Evolutionary conservation across 2,329 filamentous ascomycete species (phyloP).

Genomic region (Epichloe sibirici): DNA sequence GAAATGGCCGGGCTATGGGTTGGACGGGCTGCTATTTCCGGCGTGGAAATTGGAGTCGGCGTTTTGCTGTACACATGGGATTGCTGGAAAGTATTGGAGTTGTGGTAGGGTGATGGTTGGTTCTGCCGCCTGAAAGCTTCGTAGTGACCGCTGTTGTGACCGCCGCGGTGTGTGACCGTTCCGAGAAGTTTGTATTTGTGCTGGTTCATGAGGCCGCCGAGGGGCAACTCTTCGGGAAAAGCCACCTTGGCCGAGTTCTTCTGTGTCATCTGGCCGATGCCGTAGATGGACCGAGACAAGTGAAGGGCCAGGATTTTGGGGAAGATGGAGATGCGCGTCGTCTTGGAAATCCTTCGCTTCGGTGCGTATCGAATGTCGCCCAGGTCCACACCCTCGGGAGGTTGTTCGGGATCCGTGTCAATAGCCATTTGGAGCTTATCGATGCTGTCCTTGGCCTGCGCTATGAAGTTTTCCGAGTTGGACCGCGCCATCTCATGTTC

Average conservation of each 20-base stretch:
- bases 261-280: conserved; percentile 59
- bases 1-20: conserved; percentile 32
- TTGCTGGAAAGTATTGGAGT: conserved; percentile 64
- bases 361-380: conserved; percentile 66
- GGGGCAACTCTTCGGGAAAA: conserved; percentile 74
- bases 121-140: conserved; percentile 89
- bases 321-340: conserved; percentile 76
- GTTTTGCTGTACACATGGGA: conserved; percentile 61
- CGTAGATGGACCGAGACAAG: conserved; percentile 86
- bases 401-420: conserved; percentile 67
- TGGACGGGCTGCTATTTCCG: conserved; percentile 26
- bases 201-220: conserved; percentile 68
- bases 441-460: conserved; percentile 45
- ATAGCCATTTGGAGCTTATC: conserved; percentile 56
- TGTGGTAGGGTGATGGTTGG: conserved; percentile 66
- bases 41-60: conserved; percentile 40
- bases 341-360: conserved; percentile 71
- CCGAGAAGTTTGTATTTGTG: conserved; percentile 75
- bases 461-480: conserved; percentile 38
- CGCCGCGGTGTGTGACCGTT: conserved; percentile 88
- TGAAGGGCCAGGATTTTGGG: conserved; percentile 87
- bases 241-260: conserved; percentile 93
- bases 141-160: conserved; percentile 93
- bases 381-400: conserved; percentile 58
- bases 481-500: conserved; percentile 45